These are phyloP conservation scores for Gamsiella multidivaricata DNA, from an alignment of 192 early-diverging fungal genomes.

Conservation along the genomic window DNA sequence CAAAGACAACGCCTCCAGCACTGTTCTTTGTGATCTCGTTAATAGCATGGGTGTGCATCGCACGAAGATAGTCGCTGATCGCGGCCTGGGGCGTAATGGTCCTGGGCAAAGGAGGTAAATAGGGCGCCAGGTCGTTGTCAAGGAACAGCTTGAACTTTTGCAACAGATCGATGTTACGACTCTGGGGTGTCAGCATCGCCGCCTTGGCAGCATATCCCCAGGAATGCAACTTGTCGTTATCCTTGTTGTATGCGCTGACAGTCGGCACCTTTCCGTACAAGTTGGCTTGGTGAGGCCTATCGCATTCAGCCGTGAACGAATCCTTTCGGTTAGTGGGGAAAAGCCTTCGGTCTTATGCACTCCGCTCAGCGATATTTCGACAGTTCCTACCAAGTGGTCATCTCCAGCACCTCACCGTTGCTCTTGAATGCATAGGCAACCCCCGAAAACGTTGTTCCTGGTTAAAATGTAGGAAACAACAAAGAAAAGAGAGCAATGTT, in stretches of 20 bases:
- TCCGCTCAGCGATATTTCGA: neutral
- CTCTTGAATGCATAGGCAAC: slow-evolving; percentile 60
- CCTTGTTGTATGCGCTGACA: slow-evolving; percentile 49
- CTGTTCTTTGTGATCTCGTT: slow-evolving; percentile 54
- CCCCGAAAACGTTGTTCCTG: slow-evolving; percentile 58
- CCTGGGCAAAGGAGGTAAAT: slow-evolving; percentile 48
- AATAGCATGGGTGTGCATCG: slow-evolving; percentile 54
- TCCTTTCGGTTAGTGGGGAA: too few relatives aligned
- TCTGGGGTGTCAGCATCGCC: slow-evolving; percentile 43
- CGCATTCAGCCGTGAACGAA: neutral
- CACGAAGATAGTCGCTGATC: slow-evolving; percentile 48
- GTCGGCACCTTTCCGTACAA: slow-evolving; percentile 62
- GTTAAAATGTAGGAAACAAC: neutral
- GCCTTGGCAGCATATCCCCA: slow-evolving; percentile 60
- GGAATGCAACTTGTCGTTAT: slow-evolving; percentile 46
- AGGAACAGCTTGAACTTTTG: slow-evolving; percentile 59
- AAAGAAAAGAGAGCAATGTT: neutral
- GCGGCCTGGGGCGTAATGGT: slow-evolving; percentile 49
- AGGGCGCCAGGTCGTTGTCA: slow-evolving; percentile 50
- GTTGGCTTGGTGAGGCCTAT: slow-evolving; percentile 49
- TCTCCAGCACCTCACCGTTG: slow-evolving; percentile 58
- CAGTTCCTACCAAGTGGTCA: slow-evolving; percentile 58
- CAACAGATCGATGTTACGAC: slow-evolving; percentile 51
- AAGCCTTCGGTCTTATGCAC: neutral
- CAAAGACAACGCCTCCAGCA: slow-evolving; percentile 50